Evolutionary conservation across 2,329 filamentous ascomycete species (phyloP), one percentile per base, ranked within the genome.

Genomic region (Calycina herbarum): DNA sequence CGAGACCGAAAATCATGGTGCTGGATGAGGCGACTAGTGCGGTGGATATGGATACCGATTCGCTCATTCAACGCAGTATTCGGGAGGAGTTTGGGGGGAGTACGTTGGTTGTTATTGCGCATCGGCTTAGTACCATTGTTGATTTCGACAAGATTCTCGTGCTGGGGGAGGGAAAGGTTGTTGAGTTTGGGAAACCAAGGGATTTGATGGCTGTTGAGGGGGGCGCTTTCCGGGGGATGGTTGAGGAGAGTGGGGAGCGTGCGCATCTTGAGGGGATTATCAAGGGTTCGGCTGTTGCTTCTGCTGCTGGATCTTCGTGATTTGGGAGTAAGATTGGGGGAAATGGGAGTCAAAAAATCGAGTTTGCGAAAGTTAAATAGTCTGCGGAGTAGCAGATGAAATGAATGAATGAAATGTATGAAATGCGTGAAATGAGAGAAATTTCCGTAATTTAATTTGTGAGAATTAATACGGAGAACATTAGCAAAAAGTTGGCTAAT

Each of bases 11-110:
- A 74, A 87, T 94, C 71, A 90, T 94, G 85, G 86, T 94, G 1
- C 83, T 94, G 1, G 91, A 94, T 74, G 91, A 94, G 78, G 91
- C 91, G 0, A 94, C 91, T 0, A 89, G 86, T 2, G 90, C 91
- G 0, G 90, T 94, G 2, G 91, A 93, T 76, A 92, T 92, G 88
- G 81, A 83, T 51, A 93, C 91, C 0, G 91, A 94, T 74, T 80
- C 83, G 0, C 82, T 92, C 31, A 93, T 93, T 72, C 90, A 93
- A 78, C 83, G 87, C 5, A 87, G 83, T 61, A 92, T 93, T 70
- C 83, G 89, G 27, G 86, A 90, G 72, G 89, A 92, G 74, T 92
- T 92, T 69, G 85, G 82, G 0, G 86, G 86, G 67, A 85, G 84
- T 51, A 92, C 90, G 0, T 79, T 93, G 33, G 77, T 93, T 20